These are phyloP conservation scores for Pythium folliculosum DNA, from an alignment of 352 stramenopile genomes.

Conservation along the genomic window DNA sequence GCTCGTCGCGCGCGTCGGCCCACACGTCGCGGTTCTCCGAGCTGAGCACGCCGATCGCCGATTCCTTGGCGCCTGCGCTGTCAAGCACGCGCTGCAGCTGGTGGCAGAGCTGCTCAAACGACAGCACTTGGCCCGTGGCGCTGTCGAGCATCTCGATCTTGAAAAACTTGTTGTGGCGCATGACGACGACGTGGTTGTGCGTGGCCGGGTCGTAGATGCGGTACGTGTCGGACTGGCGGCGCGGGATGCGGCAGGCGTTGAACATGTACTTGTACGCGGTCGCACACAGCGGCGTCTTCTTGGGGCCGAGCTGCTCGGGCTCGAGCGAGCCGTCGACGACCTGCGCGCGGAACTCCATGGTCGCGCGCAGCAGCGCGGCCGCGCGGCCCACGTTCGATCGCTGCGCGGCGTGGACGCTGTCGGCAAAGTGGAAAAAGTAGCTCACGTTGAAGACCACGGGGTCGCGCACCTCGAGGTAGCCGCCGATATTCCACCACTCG, in stretches of 20 bases:
- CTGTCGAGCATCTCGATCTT: slow-evolving; percentile 54
- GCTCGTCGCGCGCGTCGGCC: slow-evolving; percentile 73
- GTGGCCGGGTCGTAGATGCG: slow-evolving; percentile 89
- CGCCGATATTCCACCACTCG: slow-evolving; percentile 83
- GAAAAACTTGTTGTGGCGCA: slow-evolving; percentile 84
- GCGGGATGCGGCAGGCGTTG: slow-evolving; percentile 94
- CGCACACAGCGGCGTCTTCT: slow-evolving; percentile 90
- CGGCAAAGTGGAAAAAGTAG: slow-evolving; percentile 89
- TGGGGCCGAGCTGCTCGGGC: slow-evolving; percentile 87
- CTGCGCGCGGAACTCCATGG: slow-evolving; percentile 89
- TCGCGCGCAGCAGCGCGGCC: slow-evolving; percentile 84
- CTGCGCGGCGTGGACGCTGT: slow-evolving; percentile 61
- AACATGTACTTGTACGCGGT: slow-evolving; percentile 96
- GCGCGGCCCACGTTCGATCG: slow-evolving; percentile 62
- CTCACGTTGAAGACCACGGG: slow-evolving; percentile 89
- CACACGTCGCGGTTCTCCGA: slow-evolving; percentile 72
- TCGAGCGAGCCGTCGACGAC: slow-evolving; percentile 84
- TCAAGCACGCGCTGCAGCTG: slow-evolving; percentile 61
- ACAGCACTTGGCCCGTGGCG: slow-evolving; percentile 37
- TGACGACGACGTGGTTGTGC: slow-evolving; percentile 89
- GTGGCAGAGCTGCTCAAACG: slow-evolving; percentile 59
- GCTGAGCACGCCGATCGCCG: slow-evolving; percentile 68
- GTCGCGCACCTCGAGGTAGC: slow-evolving; percentile 76
- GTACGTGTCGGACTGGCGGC: slow-evolving; percentile 67
- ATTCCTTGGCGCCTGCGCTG: slow-evolving; percentile 46